phyloP scores from a whole-genome alignment of 805 yeast genomes.

The Scheffersomyces coipomensis region DNA sequence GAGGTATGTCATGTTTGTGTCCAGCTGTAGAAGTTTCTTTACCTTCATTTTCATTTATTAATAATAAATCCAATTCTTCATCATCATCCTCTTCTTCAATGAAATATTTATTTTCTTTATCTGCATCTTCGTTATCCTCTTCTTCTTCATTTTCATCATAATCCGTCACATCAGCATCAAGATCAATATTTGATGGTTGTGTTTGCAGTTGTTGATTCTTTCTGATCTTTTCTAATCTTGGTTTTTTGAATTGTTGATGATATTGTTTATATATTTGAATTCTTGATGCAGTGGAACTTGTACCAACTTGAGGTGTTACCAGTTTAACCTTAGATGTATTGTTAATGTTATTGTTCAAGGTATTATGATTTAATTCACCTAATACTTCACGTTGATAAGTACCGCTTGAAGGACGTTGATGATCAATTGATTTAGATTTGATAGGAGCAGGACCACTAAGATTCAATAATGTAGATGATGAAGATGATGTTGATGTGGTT shows the following conservation, averaged over 20 bases:
- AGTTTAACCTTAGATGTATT: not conserved
- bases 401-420: not conserved
- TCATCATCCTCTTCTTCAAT: constrained; percentile 10
- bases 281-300: not conserved
- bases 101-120: constrained; percentile 9
- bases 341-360: not conserved
- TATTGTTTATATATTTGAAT: constrained; percentile 16
- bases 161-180: constrained; percentile 12
- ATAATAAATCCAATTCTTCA: constrained; percentile 8
- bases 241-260: constrained; percentile 19
- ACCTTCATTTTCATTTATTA: not conserved
- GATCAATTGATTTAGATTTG: constrained; percentile 5
- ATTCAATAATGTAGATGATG: not conserved
- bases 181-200: constrained; percentile 9
- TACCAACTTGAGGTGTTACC: not conserved
- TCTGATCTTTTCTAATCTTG: constrained; percentile 13
- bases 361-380: not conserved
- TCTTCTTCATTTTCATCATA: constrained; percentile 9
- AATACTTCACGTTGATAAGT: not conserved
- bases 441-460: not conserved
- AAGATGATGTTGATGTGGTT: not conserved
- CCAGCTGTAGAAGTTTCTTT: not conserved
- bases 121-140: constrained; percentile 12
- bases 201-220: not conserved
- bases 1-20: constrained; percentile 1